Evolutionary conservation across 2,329 filamentous ascomycete genomes (phyloP).

Genomic region (Aspergillus sp.): DNA sequence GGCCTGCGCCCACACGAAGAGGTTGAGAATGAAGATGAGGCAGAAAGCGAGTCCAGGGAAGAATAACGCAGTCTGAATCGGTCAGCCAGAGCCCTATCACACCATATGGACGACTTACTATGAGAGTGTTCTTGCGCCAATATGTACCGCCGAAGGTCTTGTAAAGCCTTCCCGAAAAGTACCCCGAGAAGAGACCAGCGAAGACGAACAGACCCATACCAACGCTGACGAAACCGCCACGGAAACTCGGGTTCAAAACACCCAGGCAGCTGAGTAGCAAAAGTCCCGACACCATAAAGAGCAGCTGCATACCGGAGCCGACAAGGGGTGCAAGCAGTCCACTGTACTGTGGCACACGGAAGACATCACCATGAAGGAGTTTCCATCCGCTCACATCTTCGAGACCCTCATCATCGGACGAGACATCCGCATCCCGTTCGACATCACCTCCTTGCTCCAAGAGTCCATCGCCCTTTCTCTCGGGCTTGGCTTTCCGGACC

Average conservation of each 20-base stretch:
- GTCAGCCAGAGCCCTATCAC: conserved; percentile 16
- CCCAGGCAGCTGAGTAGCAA: conserved; percentile 73
- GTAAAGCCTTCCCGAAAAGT: conserved; percentile 81
- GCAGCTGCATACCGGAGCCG: conserved; percentile 81
- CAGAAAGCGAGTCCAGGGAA: conserved; percentile 78
- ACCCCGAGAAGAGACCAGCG: conserved; percentile 80
- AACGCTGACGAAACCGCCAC: conserved; percentile 85
- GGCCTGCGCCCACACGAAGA: conserved; percentile 88
- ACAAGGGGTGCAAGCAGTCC: conserved; percentile 76
- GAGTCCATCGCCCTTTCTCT: conserved; percentile 58
- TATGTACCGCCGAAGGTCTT: conserved; percentile 76
- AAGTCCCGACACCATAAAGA: conserved; percentile 77
- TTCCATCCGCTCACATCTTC: conserved; percentile 90
- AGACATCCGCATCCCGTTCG: conserved; percentile 56
- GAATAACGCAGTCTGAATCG: conserved; percentile 64
- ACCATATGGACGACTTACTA: conserved; percentile 42
- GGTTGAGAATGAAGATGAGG: conserved; percentile 75
- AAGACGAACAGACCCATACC: conserved; percentile 81
- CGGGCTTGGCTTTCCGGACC: conserved; percentile 46
- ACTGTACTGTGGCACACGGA: conserved; percentile 70
- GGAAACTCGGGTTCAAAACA: conserved; percentile 80
- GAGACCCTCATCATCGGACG: conserved; percentile 69
- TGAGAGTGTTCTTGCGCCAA: conserved; percentile 73
- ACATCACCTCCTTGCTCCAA: conserved; percentile 61
- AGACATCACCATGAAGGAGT: conserved; percentile 83